Evolutionary conservation across 73 alveolate species (phyloP), one percentile per base, ranked within the genome.

Genomic region (Paramecium sexaurelia): DNA sequence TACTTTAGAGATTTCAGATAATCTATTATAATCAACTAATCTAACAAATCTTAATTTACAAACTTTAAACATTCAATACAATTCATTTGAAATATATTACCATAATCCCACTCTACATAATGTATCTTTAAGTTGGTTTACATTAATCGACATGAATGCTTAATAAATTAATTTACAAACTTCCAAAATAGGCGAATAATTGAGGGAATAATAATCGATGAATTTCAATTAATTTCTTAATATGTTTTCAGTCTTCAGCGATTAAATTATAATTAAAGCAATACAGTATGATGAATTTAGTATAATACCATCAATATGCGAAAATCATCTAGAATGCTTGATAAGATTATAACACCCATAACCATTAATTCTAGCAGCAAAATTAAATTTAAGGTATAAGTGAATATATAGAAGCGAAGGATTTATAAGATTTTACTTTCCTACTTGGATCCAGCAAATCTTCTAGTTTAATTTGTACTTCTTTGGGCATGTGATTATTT

Each of bases 321-420:
- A 71, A 36, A 33, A 19, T 36, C 56, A 71, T 71, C 9, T 19
- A 7, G 86, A 71, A 71, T 71, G 47, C 8, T 32, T 71, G 26
- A 33, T n/a, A 15, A 32, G 17, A 35, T 71, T 71, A 36, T 71
- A 71, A 27, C 55, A 32, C 15, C 86, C 86, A 11, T 17, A 71
- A 33, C 86, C 86, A 4, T 71, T 71, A 36, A 35, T 71, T 33
- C 56, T 35, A n/a, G 51, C 86, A 33, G 86, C 86, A n/a, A 35
- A 71, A 35, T 20, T 71, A 37, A 71, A 71, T n/a, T 15, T 71
- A 33, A 71, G 43, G 86, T 71, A 71, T n/a, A 20, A 71, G 43
- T 71, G 35, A 61, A 29, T 61, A 26, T 32, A 61, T n/a, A 45
- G 57, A 19, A 45, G 22, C 11, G 1, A 20, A 61, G 83, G 39